Evolutionary conservation across 2,329 filamentous ascomycete species (phyloP).

Genomic region (Pseudogymnoascus sp.): DNA sequence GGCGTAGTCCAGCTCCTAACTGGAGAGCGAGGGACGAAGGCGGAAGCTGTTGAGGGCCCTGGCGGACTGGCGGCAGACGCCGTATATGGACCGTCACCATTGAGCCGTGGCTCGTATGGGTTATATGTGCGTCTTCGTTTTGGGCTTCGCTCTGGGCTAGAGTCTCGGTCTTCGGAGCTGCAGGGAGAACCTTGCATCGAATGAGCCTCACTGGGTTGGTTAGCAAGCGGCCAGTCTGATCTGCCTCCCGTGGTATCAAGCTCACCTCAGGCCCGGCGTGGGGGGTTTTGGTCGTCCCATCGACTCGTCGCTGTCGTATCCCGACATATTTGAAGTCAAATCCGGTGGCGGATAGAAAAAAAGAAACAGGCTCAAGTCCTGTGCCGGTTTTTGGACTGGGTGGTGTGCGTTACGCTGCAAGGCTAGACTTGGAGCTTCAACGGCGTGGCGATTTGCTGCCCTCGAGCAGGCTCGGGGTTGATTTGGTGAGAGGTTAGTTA

Average conservation of each 20-base stretch:
- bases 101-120: not conserved
- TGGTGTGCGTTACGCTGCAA: not conserved
- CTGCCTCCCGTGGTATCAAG: not conserved
- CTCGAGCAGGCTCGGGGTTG: not conserved
- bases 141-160: not conserved
- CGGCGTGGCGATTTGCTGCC: not conserved
- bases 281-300: not conserved
- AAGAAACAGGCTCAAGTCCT: not conserved
- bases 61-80: not conserved
- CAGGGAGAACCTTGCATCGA: not conserved
- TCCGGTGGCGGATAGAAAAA: not conserved
- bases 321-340: not conserved
- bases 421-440: slow-evolving; percentile 3
- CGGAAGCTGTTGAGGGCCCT: not conserved
- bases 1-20: not conserved
- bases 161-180: not conserved
- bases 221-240: not conserved
- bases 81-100: not conserved
- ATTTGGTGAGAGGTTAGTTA: not conserved
- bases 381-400: not conserved
- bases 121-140: not conserved
- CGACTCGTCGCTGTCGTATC: not conserved
- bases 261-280: not conserved
- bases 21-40: not conserved
- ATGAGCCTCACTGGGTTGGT: not conserved